Evolutionary conservation across 768 basidiomycete species (phyloP), one percentile per base, ranked within the genome.

Genomic region (Pholiota conissans): DNA sequence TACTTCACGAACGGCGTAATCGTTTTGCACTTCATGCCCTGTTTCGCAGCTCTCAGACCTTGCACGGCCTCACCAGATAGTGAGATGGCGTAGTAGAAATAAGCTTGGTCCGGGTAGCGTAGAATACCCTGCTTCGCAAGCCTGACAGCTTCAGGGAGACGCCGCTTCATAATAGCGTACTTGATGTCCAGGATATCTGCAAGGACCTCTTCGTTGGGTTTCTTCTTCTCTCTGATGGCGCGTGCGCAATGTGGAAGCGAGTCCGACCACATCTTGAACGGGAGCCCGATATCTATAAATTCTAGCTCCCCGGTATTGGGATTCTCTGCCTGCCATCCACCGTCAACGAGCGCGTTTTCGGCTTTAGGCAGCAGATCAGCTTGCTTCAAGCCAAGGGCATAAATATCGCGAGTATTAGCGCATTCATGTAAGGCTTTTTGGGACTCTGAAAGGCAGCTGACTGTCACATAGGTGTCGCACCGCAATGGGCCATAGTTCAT

Each of bases 101-200:
- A 89, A 3, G 82, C 83, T 26, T 82, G 75, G 20, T 81, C 73
- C 1, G 86, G 85, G 59, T 78, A 86, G 28, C 84, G 80, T 59
- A 79, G 67, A 32, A 87, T 67, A 1, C 74, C 79, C 35, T 74
- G 73, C 56, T 76, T 73, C 0, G 84, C 85, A 6, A 78, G 63
- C 13, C 65, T 66, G 47, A 80, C 72, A 1, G 85, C 84, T 10
- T 84, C 79, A 3, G 73, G 66, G 29, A 83, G 70, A 27, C 79
- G 78, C 20, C 73, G 69, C 52, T 73, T 76, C 68, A 85, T 77
- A 65, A 87, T 79, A 52, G 67, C 62, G 65, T 69, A 83, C 65
- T 89, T 87, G 72, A 86, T 80, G 30, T 88, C 85, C 29, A 89
- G 67, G 59, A 89, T 83, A 65, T 88, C 85, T 0, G 86, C 87